A percentile compares a stretch with the other conserved stretches of the same genome.
These are phyloP conservation scores for Rhodotorula paludigena DNA, from an alignment of 768 basidiomycete species.

Conservation along the genomic window DNA sequence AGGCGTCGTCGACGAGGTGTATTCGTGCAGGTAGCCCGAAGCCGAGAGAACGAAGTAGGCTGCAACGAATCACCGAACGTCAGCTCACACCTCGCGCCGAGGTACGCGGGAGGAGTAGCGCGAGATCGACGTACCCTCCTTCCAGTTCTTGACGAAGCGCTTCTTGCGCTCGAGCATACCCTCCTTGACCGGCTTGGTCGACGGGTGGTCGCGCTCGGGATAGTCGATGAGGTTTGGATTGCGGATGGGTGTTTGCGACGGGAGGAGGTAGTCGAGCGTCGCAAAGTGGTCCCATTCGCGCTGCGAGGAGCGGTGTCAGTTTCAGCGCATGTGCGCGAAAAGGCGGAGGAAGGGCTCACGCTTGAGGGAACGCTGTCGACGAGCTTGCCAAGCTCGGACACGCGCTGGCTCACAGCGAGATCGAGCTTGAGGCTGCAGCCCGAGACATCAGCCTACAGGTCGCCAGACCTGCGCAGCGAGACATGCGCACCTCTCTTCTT, in stretches of 20 bases:
- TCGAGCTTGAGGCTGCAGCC: constrained; percentile 7
- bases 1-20: background rate
- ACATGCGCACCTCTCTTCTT: constrained; percentile 11
- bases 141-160: constrained; percentile 15
- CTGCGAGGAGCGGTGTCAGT: background rate
- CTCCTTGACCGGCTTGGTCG: constrained; percentile 9
- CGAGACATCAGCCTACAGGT: no score
- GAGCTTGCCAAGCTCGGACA: constrained; percentile 1
- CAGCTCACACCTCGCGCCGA: no score
- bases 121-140: background rate
- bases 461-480: no score
- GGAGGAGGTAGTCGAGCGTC: constrained; percentile 25
- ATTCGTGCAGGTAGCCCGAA: constrained; percentile 22
- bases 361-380: constrained; percentile 6
- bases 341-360: background rate
- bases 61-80: background rate
- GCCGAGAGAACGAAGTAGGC: constrained; percentile 25
- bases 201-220: constrained; percentile 4
- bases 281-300: constrained; percentile 25
- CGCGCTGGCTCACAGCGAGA: background rate
- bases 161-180: constrained; percentile 25
- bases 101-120: no score
- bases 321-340: background rate
- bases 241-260: background rate
- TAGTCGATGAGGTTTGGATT: constrained; percentile 2